Percentiles rank a stretch among this genome's conserved stretches.
phyloP scores from a whole-genome alignment of 2,329 filamentous ascomycete species.

The Ilyonectria sp. region DNA sequence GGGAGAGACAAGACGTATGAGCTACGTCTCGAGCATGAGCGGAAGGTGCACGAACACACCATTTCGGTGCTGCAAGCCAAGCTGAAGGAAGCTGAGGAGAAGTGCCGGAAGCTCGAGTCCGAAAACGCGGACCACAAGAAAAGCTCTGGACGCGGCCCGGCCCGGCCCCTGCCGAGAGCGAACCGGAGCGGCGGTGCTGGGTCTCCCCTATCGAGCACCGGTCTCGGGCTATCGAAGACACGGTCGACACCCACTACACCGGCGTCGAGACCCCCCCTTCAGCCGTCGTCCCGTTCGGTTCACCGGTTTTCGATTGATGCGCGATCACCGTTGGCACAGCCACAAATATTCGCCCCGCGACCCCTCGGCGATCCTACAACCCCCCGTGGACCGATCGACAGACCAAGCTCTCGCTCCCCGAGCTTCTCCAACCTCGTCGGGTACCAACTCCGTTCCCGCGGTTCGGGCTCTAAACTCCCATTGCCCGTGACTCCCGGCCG shows the following conservation, averaged over 20 bases:
- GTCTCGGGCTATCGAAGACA: constrained; percentile 41
- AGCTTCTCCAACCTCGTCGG: constrained; percentile 47
- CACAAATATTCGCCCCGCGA: constrained; percentile 30
- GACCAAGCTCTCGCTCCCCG: constrained; percentile 43
- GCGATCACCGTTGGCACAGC: constrained; percentile 26
- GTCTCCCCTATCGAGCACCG: constrained; percentile 31
- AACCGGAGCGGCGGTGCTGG: constrained; percentile 35
- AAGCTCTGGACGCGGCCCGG: constrained; percentile 34
- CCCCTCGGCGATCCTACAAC: constrained; percentile 22
- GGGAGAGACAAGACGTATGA: constrained; percentile 59
- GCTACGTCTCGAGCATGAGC: constrained; percentile 54
- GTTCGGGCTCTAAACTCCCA: constrained; percentile 57
- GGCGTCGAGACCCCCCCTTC: constrained; percentile 37
- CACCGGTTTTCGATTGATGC: constrained; percentile 35
- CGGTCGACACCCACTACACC: constrained; percentile 46
- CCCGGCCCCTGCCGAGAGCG: constrained; percentile 39
- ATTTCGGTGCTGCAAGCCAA: constrained; percentile 52
- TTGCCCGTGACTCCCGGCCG: constrained; percentile 56
- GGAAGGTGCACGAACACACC: constrained; percentile 52
- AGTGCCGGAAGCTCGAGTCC: constrained; percentile 50
- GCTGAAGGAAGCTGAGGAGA: constrained; percentile 54
- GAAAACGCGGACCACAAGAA: constrained; percentile 42
- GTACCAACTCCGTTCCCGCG: constrained; percentile 53
- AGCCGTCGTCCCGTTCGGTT: constrained; percentile 36
- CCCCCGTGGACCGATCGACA: constrained; percentile 30